Conservation (phyloP, 1,139 yeast genomes). For the Nakaseomyces uthaithaninus region DNA sequence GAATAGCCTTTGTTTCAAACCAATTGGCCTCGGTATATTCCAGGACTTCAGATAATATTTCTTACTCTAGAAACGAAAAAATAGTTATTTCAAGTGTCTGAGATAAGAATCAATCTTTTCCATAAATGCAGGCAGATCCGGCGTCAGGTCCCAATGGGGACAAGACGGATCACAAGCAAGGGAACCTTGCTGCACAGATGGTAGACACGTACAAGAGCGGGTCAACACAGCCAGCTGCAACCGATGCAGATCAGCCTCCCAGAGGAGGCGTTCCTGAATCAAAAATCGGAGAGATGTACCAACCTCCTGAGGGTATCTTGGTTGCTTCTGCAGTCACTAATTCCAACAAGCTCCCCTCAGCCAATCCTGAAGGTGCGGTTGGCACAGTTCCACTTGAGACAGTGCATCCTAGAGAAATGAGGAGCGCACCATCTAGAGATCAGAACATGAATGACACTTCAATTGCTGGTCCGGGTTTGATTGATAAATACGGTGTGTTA, state of each 20-base stretch:
- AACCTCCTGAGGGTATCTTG: slow-evolving; percentile 13
- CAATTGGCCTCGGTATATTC: no score
- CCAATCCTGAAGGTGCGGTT: slow-evolving; percentile 24
- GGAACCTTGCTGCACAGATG: slow-evolving; percentile 5
- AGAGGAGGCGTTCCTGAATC: slow-evolving; percentile 6
- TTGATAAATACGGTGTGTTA: slow-evolving; percentile 12
- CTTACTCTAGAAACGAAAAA: no score
- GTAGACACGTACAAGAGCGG: slow-evolving; percentile 4
- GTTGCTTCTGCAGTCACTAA: slow-evolving; percentile 23
- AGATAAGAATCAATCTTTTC: no score
- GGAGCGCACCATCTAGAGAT: slow-evolving; percentile 21
- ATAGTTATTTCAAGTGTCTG: no score
- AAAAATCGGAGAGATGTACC: slow-evolving; percentile 6
- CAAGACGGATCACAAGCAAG: slow-evolving; percentile 3
- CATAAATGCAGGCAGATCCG: slow-evolving; percentile 5
- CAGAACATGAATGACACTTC: slow-evolving; percentile 27
- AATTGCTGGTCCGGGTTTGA: slow-evolving; percentile 21
- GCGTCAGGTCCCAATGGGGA: slow-evolving; percentile 2
- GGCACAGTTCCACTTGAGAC: slow-evolving; percentile 28
- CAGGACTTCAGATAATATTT: no score
- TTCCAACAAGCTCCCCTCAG: slow-evolving; percentile 19
- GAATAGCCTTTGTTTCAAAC: no score
- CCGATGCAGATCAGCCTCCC: background rate
- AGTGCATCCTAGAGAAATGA: slow-evolving; percentile 22
- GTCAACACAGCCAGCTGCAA: slow-evolving; percentile 3